Evolutionary conservation across 129 eudicot genomes (phyloP).

Genomic region (Artemisia argyi): DNA sequence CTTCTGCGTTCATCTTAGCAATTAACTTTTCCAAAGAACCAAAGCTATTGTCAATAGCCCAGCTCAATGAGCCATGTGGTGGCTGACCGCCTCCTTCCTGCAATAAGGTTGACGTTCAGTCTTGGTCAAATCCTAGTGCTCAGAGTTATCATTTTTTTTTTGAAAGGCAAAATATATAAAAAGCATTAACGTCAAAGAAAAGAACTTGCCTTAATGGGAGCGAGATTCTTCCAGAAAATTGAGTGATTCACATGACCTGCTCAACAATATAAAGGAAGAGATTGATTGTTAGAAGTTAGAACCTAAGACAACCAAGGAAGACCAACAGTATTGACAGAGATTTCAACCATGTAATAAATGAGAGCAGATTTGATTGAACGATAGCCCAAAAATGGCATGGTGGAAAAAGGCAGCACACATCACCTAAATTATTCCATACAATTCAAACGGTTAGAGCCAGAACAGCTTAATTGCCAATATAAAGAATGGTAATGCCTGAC

Average conservation of each 20-base stretch:
- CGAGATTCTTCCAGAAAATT: slow-evolving; percentile 96
- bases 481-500: no score
- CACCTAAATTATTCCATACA: no score
- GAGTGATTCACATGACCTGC: slow-evolving; percentile 98
- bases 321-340: neutral
- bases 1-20: slow-evolving; percentile 91
- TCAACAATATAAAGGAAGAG: slow-evolving; percentile 10
- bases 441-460: no score
- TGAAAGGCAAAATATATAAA: no score
- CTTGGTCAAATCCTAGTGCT: neutral
- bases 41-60: slow-evolving; percentile 70
- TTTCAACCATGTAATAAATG: neutral
- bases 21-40: slow-evolving; percentile 78
- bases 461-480: no score
- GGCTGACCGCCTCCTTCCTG: slow-evolving; percentile 98
- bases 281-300: neutral
- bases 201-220: slow-evolving; percentile 57
- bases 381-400: no score
- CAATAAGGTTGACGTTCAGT: slow-evolving; percentile 8
- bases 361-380: no score
- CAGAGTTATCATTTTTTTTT: neutral
- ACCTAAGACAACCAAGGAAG: neutral
- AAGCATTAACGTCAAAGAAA: neutral
- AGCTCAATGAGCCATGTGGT: slow-evolving; percentile 73
- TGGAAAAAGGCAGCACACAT: no score